Evolutionary conservation across 345 rosid species (phyloP).

Genomic region (Turnera subulata): DNA sequence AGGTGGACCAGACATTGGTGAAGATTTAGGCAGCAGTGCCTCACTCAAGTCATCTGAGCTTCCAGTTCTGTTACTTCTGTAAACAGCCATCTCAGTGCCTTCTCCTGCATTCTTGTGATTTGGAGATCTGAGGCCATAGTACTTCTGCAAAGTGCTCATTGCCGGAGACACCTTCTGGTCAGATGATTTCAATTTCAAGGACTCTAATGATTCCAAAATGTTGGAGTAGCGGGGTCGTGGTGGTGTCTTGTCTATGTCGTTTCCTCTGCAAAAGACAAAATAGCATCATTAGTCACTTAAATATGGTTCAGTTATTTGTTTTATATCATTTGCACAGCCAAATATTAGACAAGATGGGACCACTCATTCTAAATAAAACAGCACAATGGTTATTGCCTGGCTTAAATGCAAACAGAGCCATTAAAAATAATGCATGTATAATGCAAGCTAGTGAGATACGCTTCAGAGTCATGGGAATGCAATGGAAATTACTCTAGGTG

Average conservation of each 20-base stretch:
- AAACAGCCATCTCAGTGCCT: slow-evolving; percentile 51
- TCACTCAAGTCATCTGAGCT: slow-evolving; percentile 17
- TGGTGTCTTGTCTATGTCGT: slow-evolving; percentile 15
- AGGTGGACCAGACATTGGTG: slow-evolving; percentile 24
- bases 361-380: not conserved
- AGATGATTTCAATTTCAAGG: slow-evolving; percentile 45
- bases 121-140: slow-evolving; percentile 52
- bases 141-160: slow-evolving; percentile 77
- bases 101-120: slow-evolving; percentile 31
- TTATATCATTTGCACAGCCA: not conserved
- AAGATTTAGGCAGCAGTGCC: slow-evolving; percentile 23
- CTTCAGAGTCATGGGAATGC: no score
- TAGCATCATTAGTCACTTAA: not conserved
- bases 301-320: not conserved
- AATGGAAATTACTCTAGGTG: no score
- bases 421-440: no score
- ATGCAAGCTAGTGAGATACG: no score
- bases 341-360: not conserved
- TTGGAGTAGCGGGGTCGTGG: slow-evolving; percentile 1
- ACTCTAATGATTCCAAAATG: slow-evolving; percentile 35
- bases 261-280: slow-evolving; percentile 1
- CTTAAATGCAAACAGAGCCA: no score
- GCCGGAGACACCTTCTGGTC: slow-evolving; percentile 57
- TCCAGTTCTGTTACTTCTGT: slow-evolving; percentile 22
- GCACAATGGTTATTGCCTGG: not conserved